Conservation (phyloP, 1,284 basidiomycete species). For the Neolentinus lepideus region DNA sequence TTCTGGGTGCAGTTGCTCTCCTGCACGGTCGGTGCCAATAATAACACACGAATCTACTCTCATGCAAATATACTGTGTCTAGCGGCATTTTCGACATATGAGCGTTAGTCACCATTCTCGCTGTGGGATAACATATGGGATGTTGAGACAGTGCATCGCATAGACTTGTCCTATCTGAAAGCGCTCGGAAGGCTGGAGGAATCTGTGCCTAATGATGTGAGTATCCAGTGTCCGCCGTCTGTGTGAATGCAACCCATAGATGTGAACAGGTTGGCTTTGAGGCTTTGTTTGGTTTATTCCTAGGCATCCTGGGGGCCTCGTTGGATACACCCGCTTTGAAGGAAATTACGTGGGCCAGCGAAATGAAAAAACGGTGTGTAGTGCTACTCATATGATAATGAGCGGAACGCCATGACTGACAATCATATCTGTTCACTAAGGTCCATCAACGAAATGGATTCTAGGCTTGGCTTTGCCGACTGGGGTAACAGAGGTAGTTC, state of each 20-base stretch:
- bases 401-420: background rate
- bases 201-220: conserved; percentile 55
- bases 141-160: conserved; percentile 4
- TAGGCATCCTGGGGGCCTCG: conserved; percentile 68
- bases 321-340: conserved; percentile 63
- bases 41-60: background rate
- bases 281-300: conserved; percentile 51
- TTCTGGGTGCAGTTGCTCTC: conserved; percentile 36
- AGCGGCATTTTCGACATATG: conserved; percentile 53
- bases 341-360: conserved; percentile 84
- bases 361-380: conserved; percentile 73
- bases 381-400: no score
- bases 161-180: conserved; percentile 70
- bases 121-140: background rate
- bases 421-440: background rate
- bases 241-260: background rate
- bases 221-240: conserved; percentile 13
- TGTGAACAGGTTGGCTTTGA: conserved; percentile 62
- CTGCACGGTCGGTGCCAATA: conserved; percentile 37
- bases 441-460: conserved; percentile 1
- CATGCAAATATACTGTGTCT: background rate
- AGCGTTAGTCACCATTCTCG: conserved; percentile 40
- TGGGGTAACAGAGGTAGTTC: background rate
- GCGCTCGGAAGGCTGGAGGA: conserved; percentile 65
- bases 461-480: conserved; percentile 1